phyloP scores from a whole-genome alignment of 345 rosid genomes.

The Eucalyptus cloeziana region DNA sequence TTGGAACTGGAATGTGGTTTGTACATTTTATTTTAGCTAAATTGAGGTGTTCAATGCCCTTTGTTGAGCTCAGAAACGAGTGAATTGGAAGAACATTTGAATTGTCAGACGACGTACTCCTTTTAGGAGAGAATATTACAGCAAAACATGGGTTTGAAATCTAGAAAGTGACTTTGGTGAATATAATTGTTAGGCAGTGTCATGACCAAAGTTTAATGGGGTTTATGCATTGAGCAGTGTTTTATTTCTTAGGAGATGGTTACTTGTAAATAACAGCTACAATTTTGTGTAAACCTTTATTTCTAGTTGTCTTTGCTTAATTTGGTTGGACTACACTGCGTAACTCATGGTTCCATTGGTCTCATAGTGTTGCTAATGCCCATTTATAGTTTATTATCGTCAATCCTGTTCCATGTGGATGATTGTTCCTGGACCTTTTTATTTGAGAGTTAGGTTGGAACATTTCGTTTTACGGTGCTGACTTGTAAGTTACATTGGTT shows the following conservation, averaged over 20 bases:
- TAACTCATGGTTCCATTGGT: background rate
- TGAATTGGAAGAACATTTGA: background rate
- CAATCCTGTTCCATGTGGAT: background rate
- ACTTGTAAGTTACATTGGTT: background rate
- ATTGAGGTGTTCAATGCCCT: background rate
- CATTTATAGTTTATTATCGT: background rate
- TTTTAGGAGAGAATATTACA: background rate
- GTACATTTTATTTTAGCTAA: background rate
- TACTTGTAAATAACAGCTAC: background rate
- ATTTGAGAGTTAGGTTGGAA: background rate
- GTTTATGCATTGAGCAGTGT: background rate
- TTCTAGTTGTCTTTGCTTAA: background rate
- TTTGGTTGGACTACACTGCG: background rate
- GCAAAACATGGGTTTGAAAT: background rate
- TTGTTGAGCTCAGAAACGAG: background rate
- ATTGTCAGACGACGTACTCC: background rate
- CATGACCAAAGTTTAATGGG: background rate
- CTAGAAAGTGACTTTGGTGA: background rate
- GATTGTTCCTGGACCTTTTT: background rate
- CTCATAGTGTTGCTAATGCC: background rate
- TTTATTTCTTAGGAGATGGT: background rate
- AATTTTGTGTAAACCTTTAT: background rate
- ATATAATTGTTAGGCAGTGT: background rate
- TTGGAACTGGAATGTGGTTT: background rate
- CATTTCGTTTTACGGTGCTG: background rate